These are phyloP conservation scores for Metschnikowia borealis DNA, from an alignment of 805 yeast species.

Conservation along the genomic window DNA sequence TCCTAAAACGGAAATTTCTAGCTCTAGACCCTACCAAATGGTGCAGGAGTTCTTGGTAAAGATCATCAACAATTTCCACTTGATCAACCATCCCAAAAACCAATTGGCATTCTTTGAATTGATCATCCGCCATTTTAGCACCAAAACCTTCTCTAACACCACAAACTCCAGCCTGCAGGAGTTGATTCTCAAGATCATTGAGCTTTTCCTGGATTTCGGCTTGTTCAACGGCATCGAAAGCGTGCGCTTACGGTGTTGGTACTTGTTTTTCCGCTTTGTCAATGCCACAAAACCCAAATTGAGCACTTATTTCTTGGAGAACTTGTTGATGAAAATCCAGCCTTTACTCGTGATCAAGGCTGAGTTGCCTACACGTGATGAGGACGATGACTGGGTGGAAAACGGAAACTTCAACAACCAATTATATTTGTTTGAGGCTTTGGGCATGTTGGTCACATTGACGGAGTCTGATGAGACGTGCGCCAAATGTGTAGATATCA, in stretches of 20 bases:
- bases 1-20: conserved; percentile 60
- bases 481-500: conserved; percentile 52
- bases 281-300: conserved; percentile 65
- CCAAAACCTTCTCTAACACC: conserved; percentile 36
- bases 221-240: conserved; percentile 69
- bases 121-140: conserved; percentile 70
- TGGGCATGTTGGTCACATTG: conserved; percentile 68
- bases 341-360: conserved; percentile 64
- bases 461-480: conserved; percentile 24
- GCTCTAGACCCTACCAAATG: conserved; percentile 60
- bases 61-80: conserved; percentile 37
- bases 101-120: conserved; percentile 82
- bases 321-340: conserved; percentile 56
- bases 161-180: conserved; percentile 43
- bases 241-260: conserved; percentile 87
- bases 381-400: conserved; percentile 46
- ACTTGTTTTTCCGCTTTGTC: conserved; percentile 76
- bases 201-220: conserved; percentile 78
- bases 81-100: conserved; percentile 71
- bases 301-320: conserved; percentile 49
- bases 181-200: conserved; percentile 55
- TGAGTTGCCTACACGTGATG: conserved; percentile 50
- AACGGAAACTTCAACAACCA: conserved; percentile 70
- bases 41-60: conserved; percentile 59
- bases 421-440: conserved; percentile 76